Base-by-base conservation (phyloP, 352 stramenopile genomes). In the Phytopythium helicoides region DNA sequence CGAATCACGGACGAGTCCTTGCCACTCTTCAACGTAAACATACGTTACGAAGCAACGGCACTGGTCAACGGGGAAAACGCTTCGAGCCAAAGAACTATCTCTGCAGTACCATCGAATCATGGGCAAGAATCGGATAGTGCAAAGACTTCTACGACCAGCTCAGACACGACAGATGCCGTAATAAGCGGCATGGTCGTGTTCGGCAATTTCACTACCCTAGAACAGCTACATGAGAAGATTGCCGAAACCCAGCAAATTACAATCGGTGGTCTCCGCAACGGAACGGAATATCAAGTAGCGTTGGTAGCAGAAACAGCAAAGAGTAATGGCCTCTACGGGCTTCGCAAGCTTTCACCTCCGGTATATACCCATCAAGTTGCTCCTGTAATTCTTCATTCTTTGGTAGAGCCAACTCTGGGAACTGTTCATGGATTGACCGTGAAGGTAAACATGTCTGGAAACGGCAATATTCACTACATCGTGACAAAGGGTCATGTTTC, bases 391-490 rank as follows among this genome's bases (percentile, higher is more conserved):
- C 8, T 64, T 15, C 40, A 58, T 12, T 68, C 78, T 6, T 47
- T 37, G 7, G 60, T 56, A 0, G 48, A 59, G 8, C 56, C 84
- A 0, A 73, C 58, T 16, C 83, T 89, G 34, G 68, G 60, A 54
- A 82, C 65, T 15, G 80, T 88, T 7, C 47, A 70, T 19, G 62
- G 68, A 0, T 60, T 92, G 2, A 63, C 67, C 18, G 50, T 88
- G 7, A 56, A 40, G 0, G 60, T 83, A 1, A 68, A 81, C 26
- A 44, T 91, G 23, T 56, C 75, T 35, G 61, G 52, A 4, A 33
- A 60, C 11, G 81, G 65, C 3, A 80, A 79, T 25, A 54, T 90
- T 9, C 80, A 92, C 46, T 92, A 88, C n/a, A 34, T 70, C 16
- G 36, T 68, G 19, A 59, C 59, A 5, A 53, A 42, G 19, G 47